Base-by-base conservation (phyloP, 2,329 filamentous ascomycete genomes). In the Xylariaceae sp. region DNA sequence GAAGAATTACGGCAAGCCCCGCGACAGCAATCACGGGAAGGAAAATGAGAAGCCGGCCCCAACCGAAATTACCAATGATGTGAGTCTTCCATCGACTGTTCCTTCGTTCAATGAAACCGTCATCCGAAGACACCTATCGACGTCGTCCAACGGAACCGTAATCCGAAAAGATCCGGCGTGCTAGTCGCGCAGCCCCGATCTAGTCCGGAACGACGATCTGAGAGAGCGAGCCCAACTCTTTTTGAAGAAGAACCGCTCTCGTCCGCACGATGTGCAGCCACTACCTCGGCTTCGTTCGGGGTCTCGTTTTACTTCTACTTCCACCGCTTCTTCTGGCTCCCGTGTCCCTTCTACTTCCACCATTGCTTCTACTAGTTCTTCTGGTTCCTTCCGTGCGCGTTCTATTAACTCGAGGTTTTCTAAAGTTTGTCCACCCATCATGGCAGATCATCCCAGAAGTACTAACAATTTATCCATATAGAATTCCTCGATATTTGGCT, bases 11-110 rank as follows among this genome's bases (percentile, higher is more conserved):
- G 13, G 26, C 5, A 26, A 26, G 8, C n/a, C n/a, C n/a, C n/a
- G n/a, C n/a, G n/a, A n/a, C n/a, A n/a, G n/a, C n/a, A n/a, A n/a
- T n/a, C 8, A 34, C 22, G 57, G 62, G 16, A 64, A 65, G 47
- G 70, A 71, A 50, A 70, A 73, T 54, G 67, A 69, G 50, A 70
- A 72, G 47, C 62, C 65, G 47, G 53, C 53, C 66, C 65, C 49
- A 57, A 67, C 41, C 15, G 67, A 70, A 36, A 69, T 67, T 44
- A 42, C 5, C 26, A 50, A 56, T 46, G 51, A 59, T 49, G 51
- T 59, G 30, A 57, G 54, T 56, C n/a, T n/a, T 18, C 29, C 46
- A 13, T 49, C 40, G 21, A 9, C 5, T n/a, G n/a, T n/a, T 42
- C 26, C 40, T 26, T 34, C 43, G n/a, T 45, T 43, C 26, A 44